Evolutionary conservation across 106 monocot genomes (phyloP).

Genomic region (Triglochin maritima): DNA sequence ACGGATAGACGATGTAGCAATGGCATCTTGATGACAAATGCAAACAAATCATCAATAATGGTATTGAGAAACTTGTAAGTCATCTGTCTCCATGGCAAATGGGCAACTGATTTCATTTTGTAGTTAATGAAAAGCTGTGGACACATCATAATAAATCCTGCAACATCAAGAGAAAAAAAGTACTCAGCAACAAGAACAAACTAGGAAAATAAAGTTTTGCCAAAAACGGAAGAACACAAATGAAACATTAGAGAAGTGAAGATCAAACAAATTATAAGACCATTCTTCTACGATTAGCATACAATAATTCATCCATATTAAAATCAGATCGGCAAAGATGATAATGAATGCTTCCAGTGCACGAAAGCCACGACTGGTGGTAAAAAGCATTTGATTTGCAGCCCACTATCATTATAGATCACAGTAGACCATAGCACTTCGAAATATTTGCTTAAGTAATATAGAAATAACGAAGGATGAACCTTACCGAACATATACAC

Average conservation of each 20-base stretch:
- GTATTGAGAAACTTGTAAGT: constrained; percentile 99
- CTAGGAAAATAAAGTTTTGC: no score
- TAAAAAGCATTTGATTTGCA: no score
- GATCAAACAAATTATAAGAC: no score
- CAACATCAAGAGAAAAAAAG: constrained; percentile 8
- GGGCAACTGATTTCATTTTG: constrained; percentile 88
- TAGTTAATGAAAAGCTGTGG: constrained; percentile 95
- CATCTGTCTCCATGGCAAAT: constrained; percentile 99
- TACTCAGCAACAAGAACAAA: background rate
- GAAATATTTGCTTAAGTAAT: background rate
- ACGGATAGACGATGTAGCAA: constrained; percentile 89
- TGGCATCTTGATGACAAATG: constrained; percentile 98
- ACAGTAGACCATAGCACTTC: background rate
- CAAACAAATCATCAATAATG: constrained; percentile 86
- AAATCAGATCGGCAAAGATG: no score
- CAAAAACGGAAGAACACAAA: background rate
- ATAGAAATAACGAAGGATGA: background rate
- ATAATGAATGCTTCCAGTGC: no score
- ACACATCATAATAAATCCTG: constrained; percentile 99
- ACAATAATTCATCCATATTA: no score
- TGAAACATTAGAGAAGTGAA: background rate
- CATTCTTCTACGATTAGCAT: no score
- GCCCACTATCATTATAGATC: no score
- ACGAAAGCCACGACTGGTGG: no score
- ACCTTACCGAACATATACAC: constrained; percentile 98